Conservation (phyloP, 108 stramenopile species). For the Cyclotella baltica region DNA sequence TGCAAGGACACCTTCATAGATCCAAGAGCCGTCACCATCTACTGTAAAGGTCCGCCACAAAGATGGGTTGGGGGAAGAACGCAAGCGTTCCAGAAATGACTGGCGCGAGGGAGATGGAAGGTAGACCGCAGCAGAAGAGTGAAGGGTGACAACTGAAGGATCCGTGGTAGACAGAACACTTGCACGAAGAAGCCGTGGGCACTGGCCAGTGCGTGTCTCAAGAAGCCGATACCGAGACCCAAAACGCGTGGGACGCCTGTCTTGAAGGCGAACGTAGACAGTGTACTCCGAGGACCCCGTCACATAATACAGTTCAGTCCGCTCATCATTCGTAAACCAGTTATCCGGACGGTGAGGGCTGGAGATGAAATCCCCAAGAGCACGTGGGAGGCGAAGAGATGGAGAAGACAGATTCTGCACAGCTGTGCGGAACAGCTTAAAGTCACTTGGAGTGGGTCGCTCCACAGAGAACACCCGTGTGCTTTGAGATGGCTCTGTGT, state of each 20-base stretch:
- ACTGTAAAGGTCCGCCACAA: not conserved
- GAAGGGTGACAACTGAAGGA: not conserved
- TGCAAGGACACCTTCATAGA: not conserved
- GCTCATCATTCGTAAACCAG: not conserved
- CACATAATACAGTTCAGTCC: no score
- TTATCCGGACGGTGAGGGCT: not conserved
- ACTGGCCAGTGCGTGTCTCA: not conserved
- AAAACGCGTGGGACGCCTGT: not conserved
- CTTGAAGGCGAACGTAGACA: not conserved
- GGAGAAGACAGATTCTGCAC: not conserved
- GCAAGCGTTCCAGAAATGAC: not conserved
- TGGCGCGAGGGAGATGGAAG: not conserved
- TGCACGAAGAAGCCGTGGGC: not conserved
- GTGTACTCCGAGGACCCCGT: no score
- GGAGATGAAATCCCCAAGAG: not conserved
- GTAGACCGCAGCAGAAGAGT: not conserved
- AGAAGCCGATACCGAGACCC: not conserved
- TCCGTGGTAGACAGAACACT: not conserved
- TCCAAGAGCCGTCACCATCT: constrained; percentile 1
- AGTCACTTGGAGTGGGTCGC: not conserved
- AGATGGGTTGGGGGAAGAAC: not conserved
- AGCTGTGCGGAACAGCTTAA: not conserved
- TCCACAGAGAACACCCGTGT: constrained; percentile 1
- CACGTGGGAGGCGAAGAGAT: not conserved
- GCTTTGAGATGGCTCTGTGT: not conserved